A percentile compares a stretch with the other conserved stretches of the same genome.
phyloP scores from a whole-genome alignment of 306 rosid genomes.

The Sophora flavescens region DNA sequence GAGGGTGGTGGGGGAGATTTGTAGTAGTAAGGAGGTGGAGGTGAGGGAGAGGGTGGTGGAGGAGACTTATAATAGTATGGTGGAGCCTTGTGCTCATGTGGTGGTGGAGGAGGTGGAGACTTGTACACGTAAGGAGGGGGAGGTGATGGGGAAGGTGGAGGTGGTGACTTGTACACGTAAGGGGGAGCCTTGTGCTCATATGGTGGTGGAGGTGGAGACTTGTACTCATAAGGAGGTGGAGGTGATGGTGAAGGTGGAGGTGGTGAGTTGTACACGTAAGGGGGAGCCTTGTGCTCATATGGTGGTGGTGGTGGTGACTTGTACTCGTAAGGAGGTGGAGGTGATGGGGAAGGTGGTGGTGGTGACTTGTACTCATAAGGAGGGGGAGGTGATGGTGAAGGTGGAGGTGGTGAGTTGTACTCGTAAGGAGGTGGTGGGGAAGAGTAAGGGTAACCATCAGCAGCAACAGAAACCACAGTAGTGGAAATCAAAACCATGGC shows the following conservation, averaged over 20 bases:
- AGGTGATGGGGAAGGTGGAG: constrained; percentile 41
- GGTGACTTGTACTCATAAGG: constrained; percentile 48
- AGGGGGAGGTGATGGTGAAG: constrained; percentile 43
- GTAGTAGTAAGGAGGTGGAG: constrained; percentile 38
- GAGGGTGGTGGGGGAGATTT: constrained; percentile 61
- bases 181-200: constrained; percentile 42
- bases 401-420: constrained; percentile 33
- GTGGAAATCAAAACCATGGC: constrained; percentile 63
- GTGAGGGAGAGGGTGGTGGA: constrained; percentile 28
- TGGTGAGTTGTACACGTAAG: constrained; percentile 46
- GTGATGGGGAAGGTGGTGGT: constrained; percentile 23
- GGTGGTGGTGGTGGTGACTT: constrained; percentile 44
- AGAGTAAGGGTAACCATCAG: constrained; percentile 72
- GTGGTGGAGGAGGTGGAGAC: constrained; percentile 53
- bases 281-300: constrained; percentile 46
- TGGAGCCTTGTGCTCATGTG: constrained; percentile 30
- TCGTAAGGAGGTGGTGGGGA: constrained; percentile 73
- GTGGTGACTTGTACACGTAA: constrained; percentile 53
- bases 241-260: constrained; percentile 37
- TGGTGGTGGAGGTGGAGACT: constrained; percentile 51
- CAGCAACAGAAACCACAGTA: constrained; percentile 69
- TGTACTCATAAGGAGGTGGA: constrained; percentile 30
- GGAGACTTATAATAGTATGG: constrained; percentile 49
- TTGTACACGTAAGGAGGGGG: constrained; percentile 48
- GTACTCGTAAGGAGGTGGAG: constrained; percentile 36